phyloP scores from a whole-genome alignment of 306 rosid genomes.

The Delonix regia region DNA sequence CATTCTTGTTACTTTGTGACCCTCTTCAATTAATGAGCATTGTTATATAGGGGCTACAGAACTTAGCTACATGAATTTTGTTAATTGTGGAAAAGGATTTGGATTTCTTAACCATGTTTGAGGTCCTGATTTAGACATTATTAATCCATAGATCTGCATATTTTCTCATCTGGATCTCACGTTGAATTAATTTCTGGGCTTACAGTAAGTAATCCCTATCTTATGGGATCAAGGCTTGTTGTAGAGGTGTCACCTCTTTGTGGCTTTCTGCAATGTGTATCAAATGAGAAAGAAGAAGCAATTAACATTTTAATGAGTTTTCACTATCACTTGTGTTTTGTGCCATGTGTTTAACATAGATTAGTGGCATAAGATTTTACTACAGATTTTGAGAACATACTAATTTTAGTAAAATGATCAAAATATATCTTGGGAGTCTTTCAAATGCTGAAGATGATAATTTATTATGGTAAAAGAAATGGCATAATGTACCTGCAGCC shows the following conservation, averaged over 20 bases:
- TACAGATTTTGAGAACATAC: background rate
- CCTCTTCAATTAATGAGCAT: background rate
- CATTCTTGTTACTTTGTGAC: background rate
- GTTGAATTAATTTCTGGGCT: background rate
- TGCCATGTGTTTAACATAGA: conserved; percentile 25
- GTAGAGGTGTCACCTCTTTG: conserved; percentile 1
- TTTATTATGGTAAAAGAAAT: conserved; percentile 16
- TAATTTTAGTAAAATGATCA: conserved; percentile 10
- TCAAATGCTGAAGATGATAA: conserved; percentile 5
- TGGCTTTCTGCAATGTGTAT: conserved; percentile 19
- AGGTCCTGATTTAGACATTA: background rate
- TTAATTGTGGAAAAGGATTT: background rate
- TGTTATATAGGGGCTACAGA: background rate
- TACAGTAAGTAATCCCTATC: background rate
- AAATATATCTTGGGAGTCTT: conserved; percentile 13
- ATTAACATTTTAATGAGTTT: conserved; percentile 30
- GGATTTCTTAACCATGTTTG: background rate
- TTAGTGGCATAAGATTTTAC: conserved; percentile 27
- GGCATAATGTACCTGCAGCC: background rate
- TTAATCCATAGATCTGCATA: background rate
- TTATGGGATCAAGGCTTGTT: background rate
- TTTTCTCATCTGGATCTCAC: background rate
- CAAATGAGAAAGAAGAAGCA: conserved; percentile 29
- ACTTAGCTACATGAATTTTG: background rate
- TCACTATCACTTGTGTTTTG: conserved; percentile 16